These are phyloP conservation scores for Dryas drummondii DNA, from an alignment of 306 rosid genomes.

Conservation along the genomic window DNA sequence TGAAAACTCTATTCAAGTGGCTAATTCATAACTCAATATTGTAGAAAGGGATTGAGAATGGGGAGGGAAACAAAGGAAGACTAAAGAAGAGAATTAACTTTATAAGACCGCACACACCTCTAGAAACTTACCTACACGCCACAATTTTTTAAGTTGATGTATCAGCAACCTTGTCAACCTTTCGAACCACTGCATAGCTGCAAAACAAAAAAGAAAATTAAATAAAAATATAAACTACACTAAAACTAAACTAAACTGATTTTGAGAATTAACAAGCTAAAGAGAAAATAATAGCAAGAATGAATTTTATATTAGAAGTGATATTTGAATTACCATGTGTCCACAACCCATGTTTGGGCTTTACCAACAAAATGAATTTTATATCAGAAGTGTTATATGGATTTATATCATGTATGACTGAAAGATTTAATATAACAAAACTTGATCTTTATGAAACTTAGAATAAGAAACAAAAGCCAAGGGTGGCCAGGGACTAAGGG, in stretches of 20 bases:
- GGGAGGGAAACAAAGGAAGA: neutral
- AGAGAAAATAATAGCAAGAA: neutral
- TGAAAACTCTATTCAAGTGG: neutral
- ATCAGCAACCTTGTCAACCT: slow-evolving; percentile 61
- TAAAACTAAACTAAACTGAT: neutral
- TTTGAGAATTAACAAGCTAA: slow-evolving; percentile 8
- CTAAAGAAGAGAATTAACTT: slow-evolving; percentile 1
- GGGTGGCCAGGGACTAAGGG: neutral
- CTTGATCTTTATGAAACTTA: neutral
- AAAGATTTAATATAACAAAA: neutral
- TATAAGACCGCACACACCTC: neutral
- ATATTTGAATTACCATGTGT: neutral
- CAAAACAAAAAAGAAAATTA: slow-evolving; percentile 19
- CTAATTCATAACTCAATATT: neutral
- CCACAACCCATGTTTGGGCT: neutral
- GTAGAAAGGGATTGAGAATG: neutral
- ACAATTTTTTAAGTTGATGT: slow-evolving; percentile 60
- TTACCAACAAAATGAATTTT: neutral
- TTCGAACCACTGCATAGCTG: slow-evolving; percentile 80
- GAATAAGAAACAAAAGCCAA: neutral
- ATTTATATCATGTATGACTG: no score
- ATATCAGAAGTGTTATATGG: no score
- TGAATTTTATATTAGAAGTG: neutral
- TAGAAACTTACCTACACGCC: slow-evolving; percentile 66
- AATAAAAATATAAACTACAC: no score